A percentile compares a stretch with the other conserved stretches of the same genome.
phyloP scores from a whole-genome alignment of 345 rosid genomes.

The Rhizophora mangle region DNA sequence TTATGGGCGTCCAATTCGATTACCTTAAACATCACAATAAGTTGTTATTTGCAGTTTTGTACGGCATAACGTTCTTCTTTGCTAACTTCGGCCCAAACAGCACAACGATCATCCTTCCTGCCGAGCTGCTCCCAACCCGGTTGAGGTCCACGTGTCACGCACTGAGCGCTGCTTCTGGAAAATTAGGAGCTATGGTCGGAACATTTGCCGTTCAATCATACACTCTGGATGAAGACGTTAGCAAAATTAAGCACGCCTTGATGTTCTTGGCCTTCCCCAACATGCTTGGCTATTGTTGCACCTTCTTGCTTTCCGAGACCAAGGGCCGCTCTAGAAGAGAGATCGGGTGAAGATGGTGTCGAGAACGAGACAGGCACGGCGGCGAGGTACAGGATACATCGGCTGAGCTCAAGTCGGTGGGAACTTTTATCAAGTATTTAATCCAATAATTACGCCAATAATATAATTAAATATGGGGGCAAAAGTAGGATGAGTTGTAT shows the following conservation, averaged over 20 bases:
- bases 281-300: conserved; percentile 47
- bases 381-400: background rate
- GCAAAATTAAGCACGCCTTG: conserved; percentile 29
- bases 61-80: conserved; percentile 51
- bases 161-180: conserved; percentile 52
- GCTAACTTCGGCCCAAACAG: conserved; percentile 63
- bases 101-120: conserved; percentile 58
- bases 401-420: too few relatives aligned
- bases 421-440: too few relatives aligned
- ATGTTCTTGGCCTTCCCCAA: conserved; percentile 45
- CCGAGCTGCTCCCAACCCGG: conserved; percentile 55
- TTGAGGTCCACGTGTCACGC: conserved; percentile 59
- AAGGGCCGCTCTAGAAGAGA: conserved; percentile 58
- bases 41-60: conserved; percentile 32
- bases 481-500: too few relatives aligned
- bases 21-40: conserved; percentile 28
- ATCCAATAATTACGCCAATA: too few relatives aligned
- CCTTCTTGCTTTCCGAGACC: conserved; percentile 51
- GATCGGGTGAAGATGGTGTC: conserved; percentile 54
- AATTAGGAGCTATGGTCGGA: conserved; percentile 55
- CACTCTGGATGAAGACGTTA: conserved; percentile 9
- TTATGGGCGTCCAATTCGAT: conserved; percentile 35
- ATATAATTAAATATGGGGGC: too few relatives aligned
- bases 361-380: conserved; percentile 13
- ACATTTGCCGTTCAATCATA: conserved; percentile 46